Evolutionary conservation across 2,329 filamentous ascomycete species (phyloP), one percentile per base, ranked within the genome.

Genomic region (Apiospora koreana): DNA sequence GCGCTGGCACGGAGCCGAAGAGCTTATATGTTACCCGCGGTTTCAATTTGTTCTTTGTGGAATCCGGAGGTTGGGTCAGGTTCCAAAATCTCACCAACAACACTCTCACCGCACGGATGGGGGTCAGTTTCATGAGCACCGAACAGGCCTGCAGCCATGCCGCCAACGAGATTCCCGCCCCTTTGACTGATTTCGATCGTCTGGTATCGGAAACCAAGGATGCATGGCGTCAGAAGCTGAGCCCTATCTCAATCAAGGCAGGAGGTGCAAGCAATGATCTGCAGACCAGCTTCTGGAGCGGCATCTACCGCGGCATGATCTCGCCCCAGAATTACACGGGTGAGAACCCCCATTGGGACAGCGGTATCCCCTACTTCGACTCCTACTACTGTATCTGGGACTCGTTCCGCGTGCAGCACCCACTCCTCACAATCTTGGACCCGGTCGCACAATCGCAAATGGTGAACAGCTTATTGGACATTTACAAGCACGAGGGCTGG

Each of bases 241-340:
- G 80, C 23, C 83, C 86, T 0, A 82, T 92, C 3, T 82, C 83
- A 1, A 75, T 92, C 23, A 82, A 87, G 70, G 75, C 84, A 0
- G 83, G 77, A 0, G 82, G 83, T 2, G 87, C 84, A 2, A 87
- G 86, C 14, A 84, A 84, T 45, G 80, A 83, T 3, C 75, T 91
- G 0, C 85, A 89, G 73, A 86, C 79, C 9, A 84, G 86, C 7
- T 91, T 92, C 75, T 92, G 88, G 87, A 90, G 87, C 70, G 89
- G 88, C 1, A 78, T 87, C 6, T 91, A 91, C 73, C 83, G 89
- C 28, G 81, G 85, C 0, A 86, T 91, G 84, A 89, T 91, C 71
- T 88, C 86, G 41, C 89, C 89, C 1, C 89, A 91, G 75, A 89
- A 92, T 74, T 91, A 91, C 74, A 91, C 90, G 0, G 88, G 87